Evolutionary conservation across 371 early-diverging fungal species (phyloP).

Genomic region (Saksenaea oblongispora): DNA sequence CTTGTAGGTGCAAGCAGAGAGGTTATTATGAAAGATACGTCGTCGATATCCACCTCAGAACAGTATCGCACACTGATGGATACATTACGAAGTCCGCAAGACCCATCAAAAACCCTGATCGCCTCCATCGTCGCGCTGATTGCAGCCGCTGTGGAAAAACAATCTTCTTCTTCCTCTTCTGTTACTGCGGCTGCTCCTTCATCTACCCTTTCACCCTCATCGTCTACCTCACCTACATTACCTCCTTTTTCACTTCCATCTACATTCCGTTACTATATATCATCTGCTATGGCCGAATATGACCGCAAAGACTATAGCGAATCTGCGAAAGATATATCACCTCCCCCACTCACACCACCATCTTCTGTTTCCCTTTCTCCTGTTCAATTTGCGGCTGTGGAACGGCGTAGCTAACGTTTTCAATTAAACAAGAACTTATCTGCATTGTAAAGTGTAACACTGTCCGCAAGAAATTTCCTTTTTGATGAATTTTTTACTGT

Average conservation of each 20-base stretch:
- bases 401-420: neutral
- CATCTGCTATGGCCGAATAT: neutral
- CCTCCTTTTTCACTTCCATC: neutral
- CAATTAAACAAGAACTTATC: neutral
- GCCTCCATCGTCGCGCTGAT: neutral
- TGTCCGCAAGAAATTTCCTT: neutral
- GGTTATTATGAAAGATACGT: neutral
- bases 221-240: neutral
- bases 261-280: neutral
- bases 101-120: neutral
- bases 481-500: neutral
- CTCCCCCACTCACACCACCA: neutral
- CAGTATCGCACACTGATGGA: neutral
- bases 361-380: neutral
- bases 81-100: neutral
- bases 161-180: neutral
- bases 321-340: neutral
- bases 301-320: neutral
- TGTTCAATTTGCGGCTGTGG: neutral
- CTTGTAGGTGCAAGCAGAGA: slow-evolving; percentile 15
- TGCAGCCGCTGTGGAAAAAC: neutral
- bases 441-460: slow-evolving; percentile 1
- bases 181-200: neutral
- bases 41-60: neutral
- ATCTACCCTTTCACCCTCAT: neutral